A percentile compares a stretch with the other conserved stretches of the same genome.
phyloP scores from a whole-genome alignment of 495 filamentous ascomycete genomes.

The Staphylotrichum tortipilum region DNA sequence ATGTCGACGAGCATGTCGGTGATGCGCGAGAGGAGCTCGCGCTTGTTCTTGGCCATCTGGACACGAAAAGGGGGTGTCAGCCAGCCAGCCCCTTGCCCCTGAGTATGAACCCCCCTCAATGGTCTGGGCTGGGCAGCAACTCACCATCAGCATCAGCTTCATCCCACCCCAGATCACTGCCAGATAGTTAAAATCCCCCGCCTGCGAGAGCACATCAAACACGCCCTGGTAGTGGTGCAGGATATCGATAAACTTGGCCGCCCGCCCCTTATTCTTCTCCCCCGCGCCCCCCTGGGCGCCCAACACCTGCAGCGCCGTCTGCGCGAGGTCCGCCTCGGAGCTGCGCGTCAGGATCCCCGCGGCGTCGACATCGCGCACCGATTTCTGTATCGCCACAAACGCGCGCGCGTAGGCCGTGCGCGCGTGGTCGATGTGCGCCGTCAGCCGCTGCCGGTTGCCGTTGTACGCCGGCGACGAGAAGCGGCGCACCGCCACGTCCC shows the following conservation, averaged over 20 bases:
- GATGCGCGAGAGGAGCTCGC: constrained; percentile 6
- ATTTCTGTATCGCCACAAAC: constrained; percentile 6
- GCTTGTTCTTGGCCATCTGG: constrained; percentile 14
- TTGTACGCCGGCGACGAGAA: constrained; percentile 6
- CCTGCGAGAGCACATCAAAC: constrained; percentile 11
- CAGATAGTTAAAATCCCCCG: constrained; percentile 10
- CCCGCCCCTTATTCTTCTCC: constrained; percentile 1
- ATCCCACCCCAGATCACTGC: constrained; percentile 15
- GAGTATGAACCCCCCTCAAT: background rate
- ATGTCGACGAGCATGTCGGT: constrained; percentile 15
- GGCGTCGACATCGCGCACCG: constrained; percentile 2
- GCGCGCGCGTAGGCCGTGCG: constrained; percentile 6
- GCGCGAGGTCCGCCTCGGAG: constrained; percentile 4
- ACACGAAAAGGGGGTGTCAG: no score
- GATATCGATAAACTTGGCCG: constrained; percentile 5
- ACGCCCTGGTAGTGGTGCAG: constrained; percentile 13
- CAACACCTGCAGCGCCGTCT: constrained; percentile 7
- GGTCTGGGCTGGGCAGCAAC: background rate
- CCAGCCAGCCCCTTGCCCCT: background rate
- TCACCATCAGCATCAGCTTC: constrained; percentile 11
- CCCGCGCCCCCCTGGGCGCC: no score
- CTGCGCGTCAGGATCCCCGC: background rate
- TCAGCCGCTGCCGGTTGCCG: background rate
- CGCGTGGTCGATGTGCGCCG: constrained; percentile 2
- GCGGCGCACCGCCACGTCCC: constrained; percentile 6